A percentile compares a stretch with the other conserved stretches of the same genome.
Evolutionary conservation across 805 yeast species (phyloP).

Genomic region (Candida arabinofermentans): DNA sequence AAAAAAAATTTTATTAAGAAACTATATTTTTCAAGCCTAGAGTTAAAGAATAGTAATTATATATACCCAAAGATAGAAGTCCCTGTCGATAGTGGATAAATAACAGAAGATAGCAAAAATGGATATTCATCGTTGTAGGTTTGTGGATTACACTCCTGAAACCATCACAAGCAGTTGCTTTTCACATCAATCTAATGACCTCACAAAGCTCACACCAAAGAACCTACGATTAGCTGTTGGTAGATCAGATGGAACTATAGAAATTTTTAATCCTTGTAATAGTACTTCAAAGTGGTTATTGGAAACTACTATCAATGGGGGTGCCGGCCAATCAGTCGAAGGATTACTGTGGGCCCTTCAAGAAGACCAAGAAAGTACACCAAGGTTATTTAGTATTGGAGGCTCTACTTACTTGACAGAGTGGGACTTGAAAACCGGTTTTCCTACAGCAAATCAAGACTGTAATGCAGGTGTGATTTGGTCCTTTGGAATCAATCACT

Average conservation of each 20-base stretch:
- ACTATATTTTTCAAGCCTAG: too few species aligned
- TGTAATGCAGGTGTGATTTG: slow-evolving; percentile 93
- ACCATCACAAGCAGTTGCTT: slow-evolving; percentile 79
- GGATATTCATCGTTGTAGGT: slow-evolving; percentile 87
- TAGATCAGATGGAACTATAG: slow-evolving; percentile 90
- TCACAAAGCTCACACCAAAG: slow-evolving; percentile 40
- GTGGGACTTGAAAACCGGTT: slow-evolving; percentile 78
- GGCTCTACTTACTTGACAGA: slow-evolving; percentile 90
- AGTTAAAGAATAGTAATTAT: too few species aligned
- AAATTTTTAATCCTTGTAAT: slow-evolving; percentile 80
- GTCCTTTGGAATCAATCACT: slow-evolving; percentile 69
- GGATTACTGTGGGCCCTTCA: slow-evolving; percentile 75
- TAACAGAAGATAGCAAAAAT: slow-evolving; percentile 37
- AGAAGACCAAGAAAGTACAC: slow-evolving; percentile 37
- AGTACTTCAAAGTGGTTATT: slow-evolving; percentile 69
- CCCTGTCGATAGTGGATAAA: too few species aligned
- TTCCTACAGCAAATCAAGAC: slow-evolving; percentile 71
- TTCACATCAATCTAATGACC: slow-evolving; percentile 50
- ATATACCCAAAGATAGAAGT: too few species aligned
- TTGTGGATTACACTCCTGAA: slow-evolving; percentile 84
- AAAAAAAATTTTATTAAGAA: too few species aligned
- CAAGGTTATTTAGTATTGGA: slow-evolving; percentile 86
- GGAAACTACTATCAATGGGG: slow-evolving; percentile 71
- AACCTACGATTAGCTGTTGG: slow-evolving; percentile 85
- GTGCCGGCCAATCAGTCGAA: slow-evolving; percentile 80